Conservation (phyloP, 306 rosid species). For the Dicorynia guianensis region DNA sequence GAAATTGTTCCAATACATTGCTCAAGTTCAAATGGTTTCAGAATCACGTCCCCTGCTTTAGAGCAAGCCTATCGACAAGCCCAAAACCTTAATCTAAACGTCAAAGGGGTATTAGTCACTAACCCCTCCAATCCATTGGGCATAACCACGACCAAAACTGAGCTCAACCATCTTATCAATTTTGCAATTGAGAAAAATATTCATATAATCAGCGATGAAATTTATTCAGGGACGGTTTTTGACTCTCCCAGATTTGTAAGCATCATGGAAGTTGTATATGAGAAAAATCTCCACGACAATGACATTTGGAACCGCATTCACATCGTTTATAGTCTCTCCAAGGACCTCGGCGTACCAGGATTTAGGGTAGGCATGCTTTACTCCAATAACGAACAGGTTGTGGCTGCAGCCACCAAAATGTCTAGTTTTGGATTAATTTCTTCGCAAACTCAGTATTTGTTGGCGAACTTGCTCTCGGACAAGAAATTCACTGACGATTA, state of each 20-base stretch:
- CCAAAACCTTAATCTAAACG: constrained; percentile 49
- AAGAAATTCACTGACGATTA: constrained; percentile 54
- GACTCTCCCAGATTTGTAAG: constrained; percentile 58
- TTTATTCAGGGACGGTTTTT: constrained; percentile 70
- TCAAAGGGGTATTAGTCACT: constrained; percentile 78
- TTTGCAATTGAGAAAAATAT: constrained; percentile 48
- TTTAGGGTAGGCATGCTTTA: constrained; percentile 71
- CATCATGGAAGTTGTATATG: constrained; percentile 51
- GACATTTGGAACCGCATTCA: constrained; percentile 51
- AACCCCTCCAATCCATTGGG: constrained; percentile 78
- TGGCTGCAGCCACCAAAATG: constrained; percentile 72
- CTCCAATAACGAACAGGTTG: constrained; percentile 46
- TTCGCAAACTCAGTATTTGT: constrained; percentile 57
- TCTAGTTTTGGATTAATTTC: constrained; percentile 66
- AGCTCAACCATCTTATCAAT: constrained; percentile 55
- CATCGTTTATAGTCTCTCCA: constrained; percentile 77
- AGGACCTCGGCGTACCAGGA: constrained; percentile 79
- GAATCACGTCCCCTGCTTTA: constrained; percentile 64
- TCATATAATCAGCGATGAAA: constrained; percentile 64
- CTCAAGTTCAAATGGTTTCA: constrained; percentile 73
- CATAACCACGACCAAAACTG: constrained; percentile 45
- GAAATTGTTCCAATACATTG: constrained; percentile 83
- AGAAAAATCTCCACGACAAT: neutral
- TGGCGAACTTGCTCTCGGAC: constrained; percentile 49
- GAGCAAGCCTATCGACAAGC: constrained; percentile 70